Base-by-base conservation (phyloP, 495 filamentous ascomycete species). In the Parathielavia hyrcaniae region DNA sequence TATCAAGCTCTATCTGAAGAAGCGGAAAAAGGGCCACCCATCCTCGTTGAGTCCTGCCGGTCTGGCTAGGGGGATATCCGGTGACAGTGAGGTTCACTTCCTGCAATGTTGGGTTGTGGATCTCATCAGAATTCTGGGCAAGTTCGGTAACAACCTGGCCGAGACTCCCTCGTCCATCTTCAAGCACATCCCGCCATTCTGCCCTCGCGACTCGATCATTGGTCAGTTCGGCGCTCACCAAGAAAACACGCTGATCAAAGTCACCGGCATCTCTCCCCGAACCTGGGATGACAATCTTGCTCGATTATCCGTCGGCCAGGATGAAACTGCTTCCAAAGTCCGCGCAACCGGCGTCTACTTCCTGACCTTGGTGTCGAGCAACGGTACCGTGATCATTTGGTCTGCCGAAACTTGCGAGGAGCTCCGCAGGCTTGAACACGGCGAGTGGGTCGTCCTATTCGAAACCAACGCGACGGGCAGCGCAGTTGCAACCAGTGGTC, bases 221-320 rank as follows among this genome's bases (percentile, higher is more conserved):
- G 47, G 14, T 19, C 47, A 50, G 32, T 50, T 50, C n/a, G 30
- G 47, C n/a, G 47, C 47, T 19, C 47, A 32, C 3, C 47, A 50
- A 20, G 47, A 50, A 10, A 50, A 20, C 32, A 1, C 47, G 6
- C 47, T 50, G 5, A 50, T 50, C 16, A 17, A 38, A 36, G 47
- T 50, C 30, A 12, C 47, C 5, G 47, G 47, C 13, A 34, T 50
- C 12, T 50, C 47, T 12, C 17, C 47, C 13, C 30, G 47, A 8
- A 50, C 14, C n/a, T 50, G 47, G 47, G 47, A 50, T 20, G 47
- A 50, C 32, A 50, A 50, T 16, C 47, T 50, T 50, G 47, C 47
- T 35, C 30, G 47, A 12, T 20, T 50, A 20, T 50, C 47, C 6
- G 47, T 50, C 32, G 47, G 47, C 6, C 47, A 50, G 17, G 47